Conservation (phyloP, 2,329 filamentous ascomycete genomes). For the Trichoderma sp. region DNA sequence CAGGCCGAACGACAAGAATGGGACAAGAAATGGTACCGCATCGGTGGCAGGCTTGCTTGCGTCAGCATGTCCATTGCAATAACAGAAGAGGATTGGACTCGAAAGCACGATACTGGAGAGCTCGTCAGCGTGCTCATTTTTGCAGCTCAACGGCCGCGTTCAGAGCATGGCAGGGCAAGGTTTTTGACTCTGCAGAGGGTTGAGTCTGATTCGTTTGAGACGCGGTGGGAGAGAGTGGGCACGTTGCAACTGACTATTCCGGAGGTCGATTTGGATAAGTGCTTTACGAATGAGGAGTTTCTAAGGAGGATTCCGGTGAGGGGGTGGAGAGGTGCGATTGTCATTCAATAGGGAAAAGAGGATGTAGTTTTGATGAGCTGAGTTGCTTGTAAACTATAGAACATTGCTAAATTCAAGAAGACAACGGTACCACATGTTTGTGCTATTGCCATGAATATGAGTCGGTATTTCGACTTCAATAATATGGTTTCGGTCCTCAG, state of each 20-base stretch:
- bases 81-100: slow-evolving; percentile 11
- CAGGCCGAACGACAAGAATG: background rate
- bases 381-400: too few species aligned
- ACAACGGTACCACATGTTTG: too few species aligned
- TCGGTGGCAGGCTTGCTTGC: slow-evolving; percentile 8
- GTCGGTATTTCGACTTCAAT: too few species aligned
- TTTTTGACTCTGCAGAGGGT: slow-evolving; percentile 15
- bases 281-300: slow-evolving; percentile 7
- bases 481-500: too few species aligned
- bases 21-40: slow-evolving; percentile 12
- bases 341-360: background rate
- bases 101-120: slow-evolving; percentile 4
- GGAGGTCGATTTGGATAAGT: background rate
- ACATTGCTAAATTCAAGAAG: too few species aligned
- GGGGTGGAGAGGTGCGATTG: background rate
- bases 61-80: slow-evolving; percentile 15
- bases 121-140: slow-evolving; percentile 16
- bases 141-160: background rate
- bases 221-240: slow-evolving; percentile 16
- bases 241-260: slow-evolving; percentile 9
- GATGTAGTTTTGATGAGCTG: background rate
- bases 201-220: slow-evolving; percentile 7
- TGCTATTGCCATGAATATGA: too few species aligned
- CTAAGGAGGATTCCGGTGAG: slow-evolving; percentile 8
- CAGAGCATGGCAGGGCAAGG: slow-evolving; percentile 9